phyloP scores from a whole-genome alignment of 2,329 filamentous ascomycete genomes.

The Penicillium decumbens region DNA sequence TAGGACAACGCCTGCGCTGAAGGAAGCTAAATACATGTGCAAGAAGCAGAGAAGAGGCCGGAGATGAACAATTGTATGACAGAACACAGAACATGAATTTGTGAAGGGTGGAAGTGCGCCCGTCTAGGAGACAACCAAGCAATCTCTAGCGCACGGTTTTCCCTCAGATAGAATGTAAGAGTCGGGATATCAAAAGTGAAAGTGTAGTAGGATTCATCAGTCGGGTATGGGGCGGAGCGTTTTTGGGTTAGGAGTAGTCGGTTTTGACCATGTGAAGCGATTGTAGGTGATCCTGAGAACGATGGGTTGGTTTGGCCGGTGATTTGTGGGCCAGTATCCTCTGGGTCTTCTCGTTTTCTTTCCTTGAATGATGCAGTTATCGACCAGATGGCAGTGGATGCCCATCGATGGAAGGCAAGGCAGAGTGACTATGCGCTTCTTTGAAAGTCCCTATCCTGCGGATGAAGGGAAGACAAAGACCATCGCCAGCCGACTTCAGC shows the following conservation, averaged over 20 bases:
- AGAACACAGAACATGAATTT: conserved; percentile 9
- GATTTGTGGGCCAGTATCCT: background rate
- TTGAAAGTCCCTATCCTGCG: background rate
- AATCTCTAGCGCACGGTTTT: background rate
- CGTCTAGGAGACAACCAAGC: conserved; percentile 2
- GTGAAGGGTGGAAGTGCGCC: conserved; percentile 5
- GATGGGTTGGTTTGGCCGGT: background rate
- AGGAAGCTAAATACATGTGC: conserved; percentile 24
- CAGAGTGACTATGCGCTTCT: background rate
- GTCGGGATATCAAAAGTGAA: conserved; percentile 4
- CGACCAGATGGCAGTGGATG: background rate
- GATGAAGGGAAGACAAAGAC: background rate
- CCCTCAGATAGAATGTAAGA: background rate
- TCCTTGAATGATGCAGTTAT: background rate
- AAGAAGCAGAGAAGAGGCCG: conserved; percentile 4
- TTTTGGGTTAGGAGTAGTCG: background rate
- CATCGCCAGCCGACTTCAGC: background rate
- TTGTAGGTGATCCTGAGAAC: background rate
- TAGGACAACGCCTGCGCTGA: conserved; percentile 28
- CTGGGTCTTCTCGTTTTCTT: background rate
- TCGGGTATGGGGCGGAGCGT: background rate
- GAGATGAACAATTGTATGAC: conserved; percentile 7
- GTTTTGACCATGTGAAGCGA: background rate
- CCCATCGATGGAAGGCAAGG: background rate
- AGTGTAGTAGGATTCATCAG: conserved; percentile 3